Evolutionary conservation across 164 flowering plant genomes (phyloP), one percentile per base, ranked within the genome.

Genomic region (Kalanchoe fedtschenkoi): DNA sequence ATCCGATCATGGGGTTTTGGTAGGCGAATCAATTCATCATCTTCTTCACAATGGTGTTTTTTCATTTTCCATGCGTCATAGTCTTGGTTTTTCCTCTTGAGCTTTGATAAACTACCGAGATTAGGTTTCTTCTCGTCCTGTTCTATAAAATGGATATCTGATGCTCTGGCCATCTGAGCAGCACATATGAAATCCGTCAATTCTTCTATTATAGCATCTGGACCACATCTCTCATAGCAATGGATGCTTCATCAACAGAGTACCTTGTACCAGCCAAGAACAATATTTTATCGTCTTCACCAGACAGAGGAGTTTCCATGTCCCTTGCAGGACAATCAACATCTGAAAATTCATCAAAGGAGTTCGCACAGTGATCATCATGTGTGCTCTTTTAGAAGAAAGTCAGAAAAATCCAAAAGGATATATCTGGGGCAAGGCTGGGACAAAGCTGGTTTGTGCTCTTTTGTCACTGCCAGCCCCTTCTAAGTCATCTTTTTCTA

Each of bases 391-490:
- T 70, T 88, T 77, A 69, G 98, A 91, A 69, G 96, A 91, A 72
- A 96, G 98, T 38, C 95, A 87, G 68, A 86, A 86, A 76, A 91
- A 87, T 63, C 78, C 88, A 15, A 91, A 74, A 75, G 96, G 98
- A 21, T 78, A 81, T 71, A 79, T 91, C 22, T 91, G 98, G 98
- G 90, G 87, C 69, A 91, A 89, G 89, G 98, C 90, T 66, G 85
- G 88, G 66, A 80, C 76, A 57, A 88, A 85, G 79, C 77, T 92
- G 53, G 64, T 85, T 44, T 89, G 91, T 72, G 82, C 97, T 67
- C 63, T 89, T 65, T 70, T 92, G 64, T 84, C 96, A 22, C 75
- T 92, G 63, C 97, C 98, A 16, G 77, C 78, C 57, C 98, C 98
- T 70, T 78, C 87, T 26, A 88, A 83, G 63, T 62, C 77, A n/a